Evolutionary conservation across 2,329 filamentous ascomycete genomes (phyloP), one percentile per base, ranked within the genome.

Genomic region (Clathrospora elynae): DNA sequence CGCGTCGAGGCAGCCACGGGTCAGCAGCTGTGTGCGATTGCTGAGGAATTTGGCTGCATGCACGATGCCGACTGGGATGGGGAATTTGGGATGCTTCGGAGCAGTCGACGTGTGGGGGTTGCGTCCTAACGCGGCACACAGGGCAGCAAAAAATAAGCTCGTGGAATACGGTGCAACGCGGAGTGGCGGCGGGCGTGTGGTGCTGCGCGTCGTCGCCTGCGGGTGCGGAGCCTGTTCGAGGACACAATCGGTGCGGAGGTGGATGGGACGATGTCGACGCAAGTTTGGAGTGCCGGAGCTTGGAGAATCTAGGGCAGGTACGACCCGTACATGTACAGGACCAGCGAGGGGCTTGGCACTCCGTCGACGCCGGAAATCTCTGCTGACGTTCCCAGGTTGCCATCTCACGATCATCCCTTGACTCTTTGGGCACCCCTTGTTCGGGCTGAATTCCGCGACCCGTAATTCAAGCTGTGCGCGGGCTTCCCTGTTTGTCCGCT

Each of bases 11-110:
- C 45, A 57, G 42, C 37, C 44, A 49, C 56, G 49, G 56, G 57
- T 61, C 57, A 61, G 57, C 56, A n/a, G n/a, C n/a, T n/a, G n/a
- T n/a, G n/a, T 61, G 57, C 46, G 45, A 46, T 46, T 42, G 42
- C 33, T 28, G 33, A 38, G 42, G 36, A 43, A 30, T 46, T 33
- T 42, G 47, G 47, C 32, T 50, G 50, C 53, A 54, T 52, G 55
- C 53, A 51, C 39, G 42, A 25, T 36, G 53, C 51, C n/a, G n/a
- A n/a, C n/a, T n/a, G n/a, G n/a, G n/a, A 48, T 46, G 48, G 44
- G 42, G 46, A 42, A 42, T 47, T 49, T 49, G 52, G 48, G 56
- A 48, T 50, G 49, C 55, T 49, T 38, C 47, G 58, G 56, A 57
- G 54, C 54, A 53, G 42, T 49, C 47, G n/a, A n/a, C 49, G 51